Evolutionary conservation across 2,329 filamentous ascomycete species (phyloP), one percentile per base, ranked within the genome.

Genomic region (Apiospora koreana): DNA sequence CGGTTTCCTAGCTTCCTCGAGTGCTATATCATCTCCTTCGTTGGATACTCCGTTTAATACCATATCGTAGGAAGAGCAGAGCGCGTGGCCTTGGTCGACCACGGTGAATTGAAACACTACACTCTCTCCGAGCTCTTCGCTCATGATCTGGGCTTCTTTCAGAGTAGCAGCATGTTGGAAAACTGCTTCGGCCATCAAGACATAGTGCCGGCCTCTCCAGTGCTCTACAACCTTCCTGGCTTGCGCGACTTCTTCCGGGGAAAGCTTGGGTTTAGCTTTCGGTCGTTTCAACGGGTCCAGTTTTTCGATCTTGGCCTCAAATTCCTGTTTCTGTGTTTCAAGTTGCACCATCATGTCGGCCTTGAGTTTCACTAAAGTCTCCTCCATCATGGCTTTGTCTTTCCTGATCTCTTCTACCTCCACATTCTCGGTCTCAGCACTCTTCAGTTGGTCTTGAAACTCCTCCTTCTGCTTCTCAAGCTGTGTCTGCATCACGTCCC

Each of bases 121-220:
- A 74, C 91, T 91, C 80, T 98, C 96, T 75, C 96, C 93, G 84
- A 99, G 93, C 76, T 97, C 94, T 76, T 97, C 95, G 83, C 95
- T 97, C 94, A 99, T 96, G 72, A 99, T 92, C 78, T 99, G 96
- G 1, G 96, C 96, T 81, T 99, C 96, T 80, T 99, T 99, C 71
- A 99, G 82, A 38, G 91, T 89, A 9, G 93, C 91, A 2, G 95
- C 95, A 79, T 97, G 92, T 78, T 97, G 94, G 64, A 99, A 85
- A 38, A 98, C 91, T 1, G 92, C 90, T 80, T 98, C 96, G 3
- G 95, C 95, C 93, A 99, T 97, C 69, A 92, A 91, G 70, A 99
- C 94, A 76, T 95, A 98, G 77, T 94, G 93, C 41, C 94, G 91
- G 74, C 92, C 88, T 72, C 91, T 90, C 96, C 96, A 99, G 75